These are phyloP conservation scores for Colletotrichum sublineola DNA, from an alignment of 2,329 filamentous ascomycete genomes.

Conservation along the genomic window DNA sequence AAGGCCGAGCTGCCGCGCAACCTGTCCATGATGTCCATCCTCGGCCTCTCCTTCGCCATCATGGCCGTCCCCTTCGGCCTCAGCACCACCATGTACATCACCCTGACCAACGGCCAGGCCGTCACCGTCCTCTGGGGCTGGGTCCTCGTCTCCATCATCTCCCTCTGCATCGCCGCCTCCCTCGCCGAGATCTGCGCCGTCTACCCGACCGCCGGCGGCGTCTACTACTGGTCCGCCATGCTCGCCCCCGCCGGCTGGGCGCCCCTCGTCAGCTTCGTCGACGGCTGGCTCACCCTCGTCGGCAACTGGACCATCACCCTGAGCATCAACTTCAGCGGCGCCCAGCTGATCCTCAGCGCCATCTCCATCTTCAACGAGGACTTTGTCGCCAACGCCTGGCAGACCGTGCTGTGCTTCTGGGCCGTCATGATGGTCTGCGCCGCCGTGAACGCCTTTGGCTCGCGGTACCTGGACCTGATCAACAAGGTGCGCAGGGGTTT, in stretches of 20 bases:
- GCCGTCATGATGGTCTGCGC: constrained; percentile 76
- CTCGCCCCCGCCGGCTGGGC: constrained; percentile 74
- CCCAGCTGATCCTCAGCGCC: constrained; percentile 69
- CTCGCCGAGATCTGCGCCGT: constrained; percentile 78
- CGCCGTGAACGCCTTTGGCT: constrained; percentile 73
- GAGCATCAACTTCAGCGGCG: constrained; percentile 78
- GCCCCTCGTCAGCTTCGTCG: constrained; percentile 76
- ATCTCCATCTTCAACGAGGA: constrained; percentile 79
- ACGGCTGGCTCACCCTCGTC: constrained; percentile 79
- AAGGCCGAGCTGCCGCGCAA: constrained; percentile 64
- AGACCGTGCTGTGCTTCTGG: constrained; percentile 80
- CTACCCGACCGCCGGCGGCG: constrained; percentile 76
- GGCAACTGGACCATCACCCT: constrained; percentile 78
- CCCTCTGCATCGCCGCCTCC: constrained; percentile 73
- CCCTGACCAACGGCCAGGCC: constrained; percentile 75
- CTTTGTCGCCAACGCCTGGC: constrained; percentile 76
- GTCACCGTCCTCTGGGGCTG: constrained; percentile 80
- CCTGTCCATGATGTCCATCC: constrained; percentile 68
- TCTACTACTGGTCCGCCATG: constrained; percentile 81
- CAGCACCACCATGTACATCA: constrained; percentile 77
- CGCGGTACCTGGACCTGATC: constrained; percentile 72
- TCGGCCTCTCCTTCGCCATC: constrained; percentile 78
- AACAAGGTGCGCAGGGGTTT: constrained; percentile 63
- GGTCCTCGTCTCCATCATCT: constrained; percentile 75
- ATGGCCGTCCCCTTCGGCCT: constrained; percentile 80